Percentiles rank a stretch among this genome's conserved stretches.
phyloP scores from a whole-genome alignment of 2,329 filamentous ascomycete genomes.

The Fusarium sp. region DNA sequence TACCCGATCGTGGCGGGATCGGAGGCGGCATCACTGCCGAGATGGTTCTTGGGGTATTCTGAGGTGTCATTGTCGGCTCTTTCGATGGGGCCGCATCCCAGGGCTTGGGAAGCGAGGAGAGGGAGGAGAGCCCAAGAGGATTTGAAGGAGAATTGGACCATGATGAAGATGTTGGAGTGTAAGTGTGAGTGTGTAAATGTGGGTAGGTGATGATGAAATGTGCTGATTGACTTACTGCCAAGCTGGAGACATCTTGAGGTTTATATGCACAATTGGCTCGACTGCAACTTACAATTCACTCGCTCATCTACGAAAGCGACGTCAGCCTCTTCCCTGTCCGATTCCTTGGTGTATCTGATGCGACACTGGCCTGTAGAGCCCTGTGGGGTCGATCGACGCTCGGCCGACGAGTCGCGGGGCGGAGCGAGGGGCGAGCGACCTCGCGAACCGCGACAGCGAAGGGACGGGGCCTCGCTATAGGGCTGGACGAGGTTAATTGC shows the following conservation, averaged over 20 bases:
- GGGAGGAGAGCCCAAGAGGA: neutral
- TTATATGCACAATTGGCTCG: neutral
- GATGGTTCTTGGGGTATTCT: neutral
- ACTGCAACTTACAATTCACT: neutral
- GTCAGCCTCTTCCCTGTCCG: neutral
- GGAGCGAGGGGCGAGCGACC: neutral
- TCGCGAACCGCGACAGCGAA: neutral
- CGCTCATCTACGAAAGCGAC: neutral
- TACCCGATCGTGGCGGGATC: conserved; percentile 49
- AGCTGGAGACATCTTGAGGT: neutral
- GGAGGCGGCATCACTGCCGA: conserved; percentile 41
- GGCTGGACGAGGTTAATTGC: neutral
- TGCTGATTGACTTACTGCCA: neutral
- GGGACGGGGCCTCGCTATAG: neutral
- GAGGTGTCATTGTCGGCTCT: neutral
- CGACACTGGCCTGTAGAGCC: neutral
- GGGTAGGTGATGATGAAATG: neutral
- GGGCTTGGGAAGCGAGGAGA: neutral
- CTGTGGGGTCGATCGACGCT: neutral
- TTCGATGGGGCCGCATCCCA: neutral
- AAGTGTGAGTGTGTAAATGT: too few species aligned
- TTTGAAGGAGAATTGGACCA: neutral
- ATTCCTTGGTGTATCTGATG: neutral
- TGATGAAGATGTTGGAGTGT: neutral
- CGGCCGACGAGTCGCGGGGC: neutral